These are phyloP conservation scores for Aspergillus sp. DNA, from an alignment of 2,329 filamentous ascomycete genomes.

Conservation along the genomic window DNA sequence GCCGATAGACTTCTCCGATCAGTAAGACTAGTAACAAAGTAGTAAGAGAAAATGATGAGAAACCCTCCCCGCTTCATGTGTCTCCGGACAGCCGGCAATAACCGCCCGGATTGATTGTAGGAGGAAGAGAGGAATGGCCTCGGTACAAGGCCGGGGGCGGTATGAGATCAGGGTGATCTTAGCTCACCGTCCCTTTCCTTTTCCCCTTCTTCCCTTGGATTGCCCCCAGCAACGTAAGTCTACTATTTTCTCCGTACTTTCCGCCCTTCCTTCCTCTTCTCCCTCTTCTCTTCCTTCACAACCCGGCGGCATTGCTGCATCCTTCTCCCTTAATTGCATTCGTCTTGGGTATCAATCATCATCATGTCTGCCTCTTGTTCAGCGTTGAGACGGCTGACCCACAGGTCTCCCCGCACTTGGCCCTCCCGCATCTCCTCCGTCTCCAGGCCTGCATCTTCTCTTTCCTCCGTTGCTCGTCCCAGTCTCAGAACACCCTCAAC, in stretches of 20 bases:
- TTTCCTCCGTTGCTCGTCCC: constrained; percentile 18
- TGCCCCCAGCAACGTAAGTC: not conserved
- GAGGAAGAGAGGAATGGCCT: constrained; percentile 10
- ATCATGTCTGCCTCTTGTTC: constrained; percentile 45
- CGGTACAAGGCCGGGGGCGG: constrained; percentile 14
- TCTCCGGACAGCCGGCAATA: constrained; percentile 6
- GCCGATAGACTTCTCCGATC: not conserved
- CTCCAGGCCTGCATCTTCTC: constrained; percentile 36
- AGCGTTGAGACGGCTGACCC: constrained; percentile 45
- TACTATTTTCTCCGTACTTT: not conserved
- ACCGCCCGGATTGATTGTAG: not conserved
- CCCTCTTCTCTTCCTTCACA: constrained; percentile 8
- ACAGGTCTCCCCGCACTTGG: constrained; percentile 46
- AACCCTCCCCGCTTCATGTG: not conserved
- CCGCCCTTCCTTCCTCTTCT: constrained; percentile 1
- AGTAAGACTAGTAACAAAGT: too few relatives aligned
- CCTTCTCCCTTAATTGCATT: constrained; percentile 16
- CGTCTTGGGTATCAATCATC: constrained; percentile 17
- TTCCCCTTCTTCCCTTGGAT: not conserved
- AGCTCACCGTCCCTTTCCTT: not conserved
- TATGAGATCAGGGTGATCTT: not conserved
- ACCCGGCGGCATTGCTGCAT: constrained; percentile 29
- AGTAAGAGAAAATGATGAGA: not conserved
- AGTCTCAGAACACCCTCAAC: constrained; percentile 20
- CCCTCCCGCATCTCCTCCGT: constrained; percentile 49